Percentiles rank a stretch among this genome's conserved stretches.
These are phyloP conservation scores for Chlorella sp. DNA, from an alignment of 139 green algal genomes.

Conservation along the genomic window DNA sequence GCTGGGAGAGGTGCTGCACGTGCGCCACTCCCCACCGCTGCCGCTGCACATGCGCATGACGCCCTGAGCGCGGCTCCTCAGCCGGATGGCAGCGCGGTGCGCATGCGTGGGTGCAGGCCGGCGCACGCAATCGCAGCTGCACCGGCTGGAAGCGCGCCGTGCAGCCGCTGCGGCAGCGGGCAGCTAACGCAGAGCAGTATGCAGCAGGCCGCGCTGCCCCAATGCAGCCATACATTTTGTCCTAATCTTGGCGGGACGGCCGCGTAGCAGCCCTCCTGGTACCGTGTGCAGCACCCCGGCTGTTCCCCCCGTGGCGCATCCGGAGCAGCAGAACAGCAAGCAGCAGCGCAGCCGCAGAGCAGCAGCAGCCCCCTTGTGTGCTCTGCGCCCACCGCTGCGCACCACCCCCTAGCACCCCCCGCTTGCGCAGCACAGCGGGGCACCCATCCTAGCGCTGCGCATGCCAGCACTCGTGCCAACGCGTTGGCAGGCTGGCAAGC, in stretches of 20 bases:
- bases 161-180: too few species aligned
- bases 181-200: too few species aligned
- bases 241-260: too few species aligned
- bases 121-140: background rate
- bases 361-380: background rate
- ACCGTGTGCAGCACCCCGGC: too few species aligned
- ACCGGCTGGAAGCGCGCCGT: too few species aligned
- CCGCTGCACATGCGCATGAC: conserved; percentile 39
- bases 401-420: background rate
- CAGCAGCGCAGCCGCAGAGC: background rate
- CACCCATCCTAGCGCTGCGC: background rate
- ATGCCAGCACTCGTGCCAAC: too few species aligned
- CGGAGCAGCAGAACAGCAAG: too few species aligned
- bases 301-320: background rate
- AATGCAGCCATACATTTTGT: too few species aligned
- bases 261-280: too few species aligned
- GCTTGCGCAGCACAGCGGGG: background rate
- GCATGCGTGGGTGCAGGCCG: background rate
- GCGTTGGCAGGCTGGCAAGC: too few species aligned
- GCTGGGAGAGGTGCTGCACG: conserved; percentile 48
- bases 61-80: conserved; percentile 9
- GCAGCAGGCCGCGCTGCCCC: too few species aligned
- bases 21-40: conserved; percentile 41
- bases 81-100: too few species aligned
- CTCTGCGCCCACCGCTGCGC: background rate